These are phyloP conservation scores for Penicillium sp. DNA, from an alignment of 2,329 filamentous ascomycete genomes.

Conservation along the genomic window DNA sequence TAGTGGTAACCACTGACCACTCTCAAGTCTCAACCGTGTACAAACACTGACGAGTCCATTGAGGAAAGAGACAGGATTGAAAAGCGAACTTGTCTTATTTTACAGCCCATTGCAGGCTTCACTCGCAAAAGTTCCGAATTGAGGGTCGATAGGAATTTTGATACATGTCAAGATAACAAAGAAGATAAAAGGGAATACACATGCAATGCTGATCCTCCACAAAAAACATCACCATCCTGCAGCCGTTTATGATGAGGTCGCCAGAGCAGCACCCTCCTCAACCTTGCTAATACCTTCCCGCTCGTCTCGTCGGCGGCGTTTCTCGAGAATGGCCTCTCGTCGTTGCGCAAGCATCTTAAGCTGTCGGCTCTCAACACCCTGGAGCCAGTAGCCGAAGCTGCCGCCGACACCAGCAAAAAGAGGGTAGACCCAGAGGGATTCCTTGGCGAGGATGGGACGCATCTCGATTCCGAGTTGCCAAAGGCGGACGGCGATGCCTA, in stretches of 20 bases:
- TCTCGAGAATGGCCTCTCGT: slow-evolving; percentile 76
- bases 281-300: slow-evolving; percentile 48
- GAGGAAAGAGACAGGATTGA: too few species aligned
- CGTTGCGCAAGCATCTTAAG: slow-evolving; percentile 68
- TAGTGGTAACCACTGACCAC: too few species aligned
- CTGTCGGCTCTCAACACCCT: slow-evolving; percentile 81
- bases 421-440: slow-evolving; percentile 86
- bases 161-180: slow-evolving; percentile 28
- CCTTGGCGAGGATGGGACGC: slow-evolving; percentile 83
- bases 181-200: slow-evolving; percentile 17
- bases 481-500: slow-evolving; percentile 84
- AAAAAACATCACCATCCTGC: slow-evolving; percentile 7
- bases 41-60: too few species aligned
- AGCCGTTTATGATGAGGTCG: slow-evolving; percentile 32
- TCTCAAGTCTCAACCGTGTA: too few species aligned
- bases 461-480: slow-evolving; percentile 99
- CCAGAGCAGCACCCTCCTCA: slow-evolving; percentile 33
- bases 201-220: slow-evolving; percentile 17
- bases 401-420: slow-evolving; percentile 78
- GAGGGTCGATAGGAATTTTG: slow-evolving; percentile 28
- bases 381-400: slow-evolving; percentile 95
- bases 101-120: slow-evolving; percentile 11
- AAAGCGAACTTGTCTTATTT: too few species aligned
- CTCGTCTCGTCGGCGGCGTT: slow-evolving; percentile 72
- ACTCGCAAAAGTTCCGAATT: slow-evolving; percentile 11